These are phyloP conservation scores for Fusarium ambrosium DNA, from an alignment of 2,329 filamentous ascomycete genomes.

Conservation along the genomic window DNA sequence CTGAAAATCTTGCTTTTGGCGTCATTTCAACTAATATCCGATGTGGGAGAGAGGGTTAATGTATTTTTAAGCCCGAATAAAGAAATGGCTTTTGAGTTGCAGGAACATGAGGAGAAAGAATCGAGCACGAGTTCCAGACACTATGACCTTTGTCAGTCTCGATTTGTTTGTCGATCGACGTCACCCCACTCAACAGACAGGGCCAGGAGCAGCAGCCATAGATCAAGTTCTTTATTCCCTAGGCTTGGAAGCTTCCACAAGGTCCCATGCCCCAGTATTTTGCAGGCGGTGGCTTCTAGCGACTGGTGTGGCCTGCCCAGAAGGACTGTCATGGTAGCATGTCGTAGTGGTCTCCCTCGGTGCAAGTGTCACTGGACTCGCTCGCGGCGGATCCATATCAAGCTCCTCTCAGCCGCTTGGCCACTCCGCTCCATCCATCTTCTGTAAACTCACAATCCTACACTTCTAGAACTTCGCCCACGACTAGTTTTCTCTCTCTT, in stretches of 20 bases:
- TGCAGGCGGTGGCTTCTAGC: slow-evolving; percentile 33
- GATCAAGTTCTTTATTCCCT: slow-evolving; percentile 32
- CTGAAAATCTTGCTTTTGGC: slow-evolving; percentile 5
- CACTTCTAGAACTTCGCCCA: slow-evolving; percentile 25
- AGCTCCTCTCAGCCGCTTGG: slow-evolving; percentile 22
- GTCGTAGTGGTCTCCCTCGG: slow-evolving; percentile 24
- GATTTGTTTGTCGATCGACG: slow-evolving; percentile 35
- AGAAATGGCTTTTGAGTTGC: neutral
- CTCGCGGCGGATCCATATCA: slow-evolving; percentile 42
- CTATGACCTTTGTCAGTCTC: slow-evolving; percentile 16
- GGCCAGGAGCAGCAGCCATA: slow-evolving; percentile 22
- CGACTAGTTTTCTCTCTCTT: slow-evolving; percentile 24
- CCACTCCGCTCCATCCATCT: slow-evolving; percentile 35
- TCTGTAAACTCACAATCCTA: slow-evolving; percentile 41
- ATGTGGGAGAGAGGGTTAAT: neutral
- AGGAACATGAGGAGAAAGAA: slow-evolving; percentile 4
- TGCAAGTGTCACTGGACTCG: slow-evolving; percentile 44
- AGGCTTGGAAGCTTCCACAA: slow-evolving; percentile 52
- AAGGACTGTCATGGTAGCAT: slow-evolving; percentile 30
- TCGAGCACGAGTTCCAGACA: neutral
- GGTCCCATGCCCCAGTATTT: slow-evolving; percentile 49
- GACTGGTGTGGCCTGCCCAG: slow-evolving; percentile 17
- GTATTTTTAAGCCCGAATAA: neutral
- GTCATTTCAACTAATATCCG: slow-evolving; percentile 1
- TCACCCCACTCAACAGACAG: slow-evolving; percentile 36